These are phyloP conservation scores for Russula olivacea DNA, from an alignment of 768 basidiomycete species.

Conservation along the genomic window DNA sequence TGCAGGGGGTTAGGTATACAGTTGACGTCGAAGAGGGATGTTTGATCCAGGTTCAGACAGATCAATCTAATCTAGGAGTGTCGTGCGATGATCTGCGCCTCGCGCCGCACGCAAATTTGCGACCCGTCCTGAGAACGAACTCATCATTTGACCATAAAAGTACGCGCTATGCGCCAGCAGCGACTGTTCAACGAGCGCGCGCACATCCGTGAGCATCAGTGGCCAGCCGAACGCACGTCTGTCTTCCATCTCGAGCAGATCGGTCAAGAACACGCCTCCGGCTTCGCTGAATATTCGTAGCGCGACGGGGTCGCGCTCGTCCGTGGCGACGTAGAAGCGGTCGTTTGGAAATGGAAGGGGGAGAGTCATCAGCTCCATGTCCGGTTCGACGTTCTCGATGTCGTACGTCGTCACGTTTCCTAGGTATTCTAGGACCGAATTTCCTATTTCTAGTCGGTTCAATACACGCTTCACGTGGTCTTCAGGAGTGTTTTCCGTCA, in stretches of 20 bases:
- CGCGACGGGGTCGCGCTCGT: constrained; percentile 37
- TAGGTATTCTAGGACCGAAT: constrained; percentile 26
- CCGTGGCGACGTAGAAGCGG: constrained; percentile 35
- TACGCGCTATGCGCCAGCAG: constrained; percentile 33
- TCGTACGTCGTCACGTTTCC: constrained; percentile 10
- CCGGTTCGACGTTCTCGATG: constrained; percentile 5
- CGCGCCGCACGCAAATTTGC: constrained; percentile 35
- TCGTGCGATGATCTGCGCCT: constrained; percentile 34
- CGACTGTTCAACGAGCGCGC: constrained; percentile 40
- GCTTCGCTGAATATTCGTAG: constrained; percentile 32
- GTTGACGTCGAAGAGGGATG: too few species aligned
- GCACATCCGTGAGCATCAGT: constrained; percentile 40
- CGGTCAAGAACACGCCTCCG: constrained; percentile 39
- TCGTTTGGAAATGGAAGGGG: constrained; percentile 7
- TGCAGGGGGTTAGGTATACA: too few species aligned
- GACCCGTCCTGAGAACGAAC: constrained; percentile 37
- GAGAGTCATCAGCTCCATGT: constrained; percentile 5
- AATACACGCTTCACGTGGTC: constrained; percentile 35
- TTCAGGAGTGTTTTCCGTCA: constrained; percentile 32
- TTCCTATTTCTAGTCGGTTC: constrained; percentile 28
- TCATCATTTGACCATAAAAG: constrained; percentile 37
- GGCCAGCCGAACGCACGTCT: constrained; percentile 37
- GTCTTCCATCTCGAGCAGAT: constrained; percentile 40
- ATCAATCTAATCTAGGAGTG: constrained; percentile 31
- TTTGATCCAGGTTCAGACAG: too few species aligned